Conservation (phyloP, 106 monocot genomes). For the Allium sativum region DNA sequence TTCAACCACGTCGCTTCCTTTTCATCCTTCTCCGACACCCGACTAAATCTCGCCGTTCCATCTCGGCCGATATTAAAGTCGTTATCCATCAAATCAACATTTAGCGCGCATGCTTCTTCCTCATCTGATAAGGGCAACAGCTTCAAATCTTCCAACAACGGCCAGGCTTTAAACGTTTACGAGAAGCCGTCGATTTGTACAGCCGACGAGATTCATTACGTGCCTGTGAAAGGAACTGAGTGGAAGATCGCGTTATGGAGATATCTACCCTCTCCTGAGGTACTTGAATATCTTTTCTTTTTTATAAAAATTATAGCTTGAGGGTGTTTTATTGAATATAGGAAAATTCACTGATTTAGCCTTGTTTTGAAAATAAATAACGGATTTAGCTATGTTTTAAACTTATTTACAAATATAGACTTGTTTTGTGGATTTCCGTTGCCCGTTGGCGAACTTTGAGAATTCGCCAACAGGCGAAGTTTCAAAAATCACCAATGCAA, state of each 20-base stretch:
- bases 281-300: constrained; percentile 7
- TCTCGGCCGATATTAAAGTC: neutral
- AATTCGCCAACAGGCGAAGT: no score
- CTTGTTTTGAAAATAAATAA: no score
- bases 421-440: no score
- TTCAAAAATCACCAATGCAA: no score
- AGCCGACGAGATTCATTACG: constrained; percentile 80
- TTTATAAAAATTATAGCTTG: neutral
- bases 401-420: no score
- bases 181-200: constrained; percentile 17
- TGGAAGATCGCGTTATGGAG: constrained; percentile 81
- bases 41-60: neutral
- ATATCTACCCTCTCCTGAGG: constrained; percentile 40
- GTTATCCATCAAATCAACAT: constrained; percentile 12
- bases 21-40: neutral
- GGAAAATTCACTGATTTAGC: no score
- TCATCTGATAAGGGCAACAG: neutral
- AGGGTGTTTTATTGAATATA: neutral
- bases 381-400: no score
- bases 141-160: neutral
- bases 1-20: constrained; percentile 6
- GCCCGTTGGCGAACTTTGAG: no score
- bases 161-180: neutral
- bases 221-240: constrained; percentile 42
- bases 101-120: constrained; percentile 7